Evolutionary conservation across 331 rosid species (phyloP), one percentile per base, ranked within the genome.

Genomic region (Rhamnella rubrinervis): DNA sequence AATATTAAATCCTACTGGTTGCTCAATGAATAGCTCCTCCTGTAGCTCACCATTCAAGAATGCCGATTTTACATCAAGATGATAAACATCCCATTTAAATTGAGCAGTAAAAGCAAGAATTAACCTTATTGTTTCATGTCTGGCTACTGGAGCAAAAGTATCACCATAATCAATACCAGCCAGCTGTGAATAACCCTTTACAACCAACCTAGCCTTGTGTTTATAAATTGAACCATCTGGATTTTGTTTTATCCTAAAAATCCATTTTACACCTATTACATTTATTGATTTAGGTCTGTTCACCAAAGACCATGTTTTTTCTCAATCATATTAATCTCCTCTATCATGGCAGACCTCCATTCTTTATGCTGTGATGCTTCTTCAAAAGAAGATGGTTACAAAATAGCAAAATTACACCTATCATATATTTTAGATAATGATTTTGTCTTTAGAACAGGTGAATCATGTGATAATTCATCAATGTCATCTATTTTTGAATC

Each of bases 11-110:
- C 69, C 69, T 12, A 3, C 16, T 14, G 69, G 58, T 17, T 65
- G 46, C 3, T 65, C 58, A 19, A 65, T 20, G 25, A 46, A 65
- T 2, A 65, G 57, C 21, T 65, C 58, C 19, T 65, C 63, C 2
- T 21, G 56, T 21, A 68, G 1, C 64, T 68, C 23, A 4, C 41
- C 56, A 56, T 68, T 38, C 2, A 68, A 16, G 9, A 68, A 68
- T 2, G 55, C 55, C 0, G 73, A 68, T 21, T 68, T 68, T 12
- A 68, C 73, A 56, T 68, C 73, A 15, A 68, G 12, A 1, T 68
- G 73, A 8, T 10, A 38, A 0, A 55, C 21, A 0, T 1, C 15
- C 65, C 41, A 68, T 4, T 6, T 11, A 14, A 7, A 7, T 0
- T 21, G 7, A 11, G 64, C 44, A 6, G 65, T 44, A 6, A 56